A percentile compares a stretch with the other conserved stretches of the same genome.
Conservation (phyloP, 2,329 filamentous ascomycete species). For the Xylaria digitata region DNA sequence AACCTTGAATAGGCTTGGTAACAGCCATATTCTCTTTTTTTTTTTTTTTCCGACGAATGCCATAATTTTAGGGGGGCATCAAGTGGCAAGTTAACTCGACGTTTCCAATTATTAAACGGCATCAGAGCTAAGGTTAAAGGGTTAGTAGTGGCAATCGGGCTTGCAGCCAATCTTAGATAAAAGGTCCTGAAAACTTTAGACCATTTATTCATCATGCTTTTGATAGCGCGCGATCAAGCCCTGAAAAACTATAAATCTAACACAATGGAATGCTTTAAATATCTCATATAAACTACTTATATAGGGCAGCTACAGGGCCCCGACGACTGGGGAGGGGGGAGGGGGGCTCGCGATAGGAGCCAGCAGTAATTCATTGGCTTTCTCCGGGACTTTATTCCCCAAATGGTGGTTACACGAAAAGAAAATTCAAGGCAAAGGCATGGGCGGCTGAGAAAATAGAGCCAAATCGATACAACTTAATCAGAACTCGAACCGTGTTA, state of each 20-base stretch:
- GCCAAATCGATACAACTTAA: too few species aligned
- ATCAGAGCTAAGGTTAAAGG: not conserved
- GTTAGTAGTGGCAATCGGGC: not conserved
- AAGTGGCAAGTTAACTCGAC: not conserved
- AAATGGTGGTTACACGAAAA: not conserved
- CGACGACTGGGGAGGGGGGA: not conserved
- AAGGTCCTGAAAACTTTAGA: not conserved
- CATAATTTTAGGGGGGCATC: not conserved
- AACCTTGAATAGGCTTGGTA: not conserved
- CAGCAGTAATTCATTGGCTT: not conserved
- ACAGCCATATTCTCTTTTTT: not conserved
- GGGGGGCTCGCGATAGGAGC: too few species aligned
- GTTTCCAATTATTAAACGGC: not conserved
- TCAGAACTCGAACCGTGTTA: not conserved
- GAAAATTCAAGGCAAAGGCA: not conserved
- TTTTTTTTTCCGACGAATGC: constrained; percentile 11
- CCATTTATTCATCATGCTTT: not conserved
- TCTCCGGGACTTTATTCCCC: not conserved
- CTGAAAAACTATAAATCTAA: not conserved
- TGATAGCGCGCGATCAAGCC: not conserved
- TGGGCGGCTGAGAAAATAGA: not conserved
- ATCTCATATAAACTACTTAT: not conserved
- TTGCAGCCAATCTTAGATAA: not conserved
- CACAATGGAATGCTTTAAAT: not conserved
- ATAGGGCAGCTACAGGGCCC: too few species aligned